Base-by-base conservation (phyloP, 1,284 basidiomycete species). In the Violaceomyces palustris region DNA sequence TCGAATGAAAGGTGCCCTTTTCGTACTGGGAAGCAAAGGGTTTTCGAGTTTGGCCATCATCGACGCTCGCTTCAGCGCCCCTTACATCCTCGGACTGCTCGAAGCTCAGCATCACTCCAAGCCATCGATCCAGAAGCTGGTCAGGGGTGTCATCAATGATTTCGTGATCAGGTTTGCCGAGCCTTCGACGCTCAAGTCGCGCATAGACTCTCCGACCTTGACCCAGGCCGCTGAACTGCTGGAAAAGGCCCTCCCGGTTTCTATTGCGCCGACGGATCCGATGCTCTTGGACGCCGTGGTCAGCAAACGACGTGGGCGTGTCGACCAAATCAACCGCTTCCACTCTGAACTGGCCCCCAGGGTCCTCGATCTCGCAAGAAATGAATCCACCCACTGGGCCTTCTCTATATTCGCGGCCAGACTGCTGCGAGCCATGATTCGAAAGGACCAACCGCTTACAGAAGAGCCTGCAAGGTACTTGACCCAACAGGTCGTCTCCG, bases 1-100 rank as follows among this genome's bases (percentile, higher is more conserved):
- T 75, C 81, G 86, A 38, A 94, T 94, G 83, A 98, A 98, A 76
- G 87, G 88, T 10, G 92, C 92, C 6, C 77, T 98, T 17, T 92
- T 94, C 72, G 80, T 92, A 19, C 77, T 98, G 8, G 84, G 83
- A 70, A 83, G 84, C 67, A 90, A 88, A 75, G 81, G 81, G 32
- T 60, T 56, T 42, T 79, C 50, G 32, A 70, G 74, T 44, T 54
- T 70, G 26, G 73, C 68, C 30, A 64, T 75, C 49, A 61, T 67
- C 80, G 88, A 93, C 75, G 81, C 82, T 50, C 77, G 77, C n/a
- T 82, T 83, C 59, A 81, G 84, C 52, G 78, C 78, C 6, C 77
- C 78, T 37, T 87, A 87, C 62, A 77, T 89, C 30, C 73, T 83
- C 42, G 78, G 82, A n/a, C 76, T 94, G 28, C 77, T 96, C 6